These are phyloP conservation scores for Entonaema liquescens DNA, from an alignment of 495 filamentous ascomycete genomes.

Conservation along the genomic window DNA sequence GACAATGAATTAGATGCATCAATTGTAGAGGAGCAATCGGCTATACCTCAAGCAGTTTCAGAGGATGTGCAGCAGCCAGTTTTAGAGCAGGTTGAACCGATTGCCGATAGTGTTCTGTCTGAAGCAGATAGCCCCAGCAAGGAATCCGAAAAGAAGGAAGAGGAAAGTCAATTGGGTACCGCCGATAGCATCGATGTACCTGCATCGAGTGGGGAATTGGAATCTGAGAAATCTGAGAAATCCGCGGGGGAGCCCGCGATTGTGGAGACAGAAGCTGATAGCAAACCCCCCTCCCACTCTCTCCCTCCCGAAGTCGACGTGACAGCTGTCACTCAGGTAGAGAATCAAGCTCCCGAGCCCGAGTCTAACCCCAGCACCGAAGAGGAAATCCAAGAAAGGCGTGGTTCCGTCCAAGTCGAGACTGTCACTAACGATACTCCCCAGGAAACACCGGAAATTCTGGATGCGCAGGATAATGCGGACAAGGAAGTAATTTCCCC, in stretches of 20 bases:
- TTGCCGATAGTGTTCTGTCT: constrained; percentile 4
- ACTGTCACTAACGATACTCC: neutral
- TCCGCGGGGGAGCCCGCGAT: constrained; percentile 13
- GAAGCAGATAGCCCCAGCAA: constrained; percentile 26
- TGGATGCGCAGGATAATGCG: constrained; percentile 9
- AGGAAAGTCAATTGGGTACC: constrained; percentile 9
- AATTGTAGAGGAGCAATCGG: constrained; percentile 18
- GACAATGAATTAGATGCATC: constrained; percentile 14
- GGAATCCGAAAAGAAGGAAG: constrained; percentile 29
- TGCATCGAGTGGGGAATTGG: constrained; percentile 10
- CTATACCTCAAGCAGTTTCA: constrained; percentile 13
- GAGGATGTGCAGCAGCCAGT: constrained; percentile 13
- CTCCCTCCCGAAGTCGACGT: neutral
- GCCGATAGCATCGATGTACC: neutral
- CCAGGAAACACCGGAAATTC: constrained; percentile 10
- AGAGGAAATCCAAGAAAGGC: constrained; percentile 31
- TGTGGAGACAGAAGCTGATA: constrained; percentile 20
- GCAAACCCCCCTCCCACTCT: constrained; percentile 13
- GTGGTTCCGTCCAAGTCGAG: constrained; percentile 25
- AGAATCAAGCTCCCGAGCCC: constrained; percentile 17
- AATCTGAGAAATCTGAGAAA: constrained; percentile 20
- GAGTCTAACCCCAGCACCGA: constrained; percentile 20
- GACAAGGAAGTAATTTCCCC: constrained; percentile 4
- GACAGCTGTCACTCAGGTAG: constrained; percentile 12
- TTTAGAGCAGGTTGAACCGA: constrained; percentile 14